Conservation (phyloP, 768 basidiomycete genomes). For the Leccinum imitatum region DNA sequence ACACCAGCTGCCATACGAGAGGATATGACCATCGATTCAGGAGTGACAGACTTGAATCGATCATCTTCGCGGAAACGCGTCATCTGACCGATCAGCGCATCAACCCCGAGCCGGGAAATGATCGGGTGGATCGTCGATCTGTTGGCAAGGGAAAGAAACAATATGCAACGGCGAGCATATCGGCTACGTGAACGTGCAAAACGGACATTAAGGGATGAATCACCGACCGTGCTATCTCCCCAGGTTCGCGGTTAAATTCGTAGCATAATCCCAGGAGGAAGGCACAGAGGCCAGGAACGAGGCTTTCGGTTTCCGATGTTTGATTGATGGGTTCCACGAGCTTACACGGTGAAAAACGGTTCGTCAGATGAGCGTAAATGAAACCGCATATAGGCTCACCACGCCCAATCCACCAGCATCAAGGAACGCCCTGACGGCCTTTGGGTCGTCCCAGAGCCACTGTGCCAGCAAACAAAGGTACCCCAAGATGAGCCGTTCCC, state of each 20-base stretch:
- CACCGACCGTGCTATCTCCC: conserved; percentile 87
- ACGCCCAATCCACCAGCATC: conserved; percentile 88
- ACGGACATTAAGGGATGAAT: background rate
- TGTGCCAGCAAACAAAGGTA: conserved; percentile 83
- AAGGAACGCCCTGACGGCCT: conserved; percentile 84
- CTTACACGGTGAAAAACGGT: conserved; percentile 37
- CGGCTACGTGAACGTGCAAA: background rate
- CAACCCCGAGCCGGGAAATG: conserved; percentile 84
- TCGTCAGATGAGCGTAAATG: background rate
- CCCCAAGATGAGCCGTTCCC: conserved; percentile 85
- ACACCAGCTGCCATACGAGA: conserved; percentile 36
- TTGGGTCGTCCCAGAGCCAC: conserved; percentile 97
- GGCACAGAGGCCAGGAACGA: conserved; percentile 87
- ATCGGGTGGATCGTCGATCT: conserved; percentile 89
- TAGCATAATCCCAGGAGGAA: conserved; percentile 94
- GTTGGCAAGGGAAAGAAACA: background rate
- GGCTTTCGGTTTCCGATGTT: conserved; percentile 75
- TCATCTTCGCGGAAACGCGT: conserved; percentile 87
- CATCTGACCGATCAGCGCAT: conserved; percentile 86
- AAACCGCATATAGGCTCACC: conserved; percentile 48
- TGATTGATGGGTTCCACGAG: conserved; percentile 95
- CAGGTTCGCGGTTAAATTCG: conserved; percentile 94
- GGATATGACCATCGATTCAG: conserved; percentile 73
- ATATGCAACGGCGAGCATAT: background rate
- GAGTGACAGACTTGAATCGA: conserved; percentile 86